Conservation (phyloP, 331 rosid species). For the Spiraea crenata region DNA sequence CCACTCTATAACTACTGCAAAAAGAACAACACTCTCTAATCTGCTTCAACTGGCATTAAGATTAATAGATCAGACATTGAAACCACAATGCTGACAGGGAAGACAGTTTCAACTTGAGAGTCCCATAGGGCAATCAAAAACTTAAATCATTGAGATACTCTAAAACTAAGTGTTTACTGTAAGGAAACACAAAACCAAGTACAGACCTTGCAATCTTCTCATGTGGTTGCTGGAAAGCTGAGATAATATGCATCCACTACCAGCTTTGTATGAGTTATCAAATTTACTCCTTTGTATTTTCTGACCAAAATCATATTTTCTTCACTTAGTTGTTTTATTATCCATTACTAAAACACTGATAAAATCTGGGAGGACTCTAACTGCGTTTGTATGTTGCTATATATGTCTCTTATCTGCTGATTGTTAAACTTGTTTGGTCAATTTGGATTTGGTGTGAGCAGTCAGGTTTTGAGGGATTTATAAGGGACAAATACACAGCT, state of each 20-base stretch:
- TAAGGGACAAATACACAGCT: constrained; percentile 74
- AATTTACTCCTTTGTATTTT: background rate
- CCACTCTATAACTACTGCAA: background rate
- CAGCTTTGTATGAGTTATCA: background rate
- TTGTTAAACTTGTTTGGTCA: background rate
- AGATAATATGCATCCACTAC: background rate
- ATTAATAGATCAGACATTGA: background rate
- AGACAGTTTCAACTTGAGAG: background rate
- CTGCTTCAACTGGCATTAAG: background rate
- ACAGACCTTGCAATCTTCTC: background rate
- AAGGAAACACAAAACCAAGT: background rate
- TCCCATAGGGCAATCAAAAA: background rate
- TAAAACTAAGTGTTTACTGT: background rate
- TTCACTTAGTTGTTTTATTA: background rate
- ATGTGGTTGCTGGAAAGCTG: background rate
- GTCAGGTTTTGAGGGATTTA: constrained; percentile 94
- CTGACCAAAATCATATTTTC: background rate
- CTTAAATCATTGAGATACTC: background rate
- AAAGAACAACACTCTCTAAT: background rate
- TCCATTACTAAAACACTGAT: background rate
- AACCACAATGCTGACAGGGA: background rate
- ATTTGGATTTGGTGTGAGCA: constrained; percentile 30
- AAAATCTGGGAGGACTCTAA: background rate
- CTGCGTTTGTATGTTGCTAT: background rate
- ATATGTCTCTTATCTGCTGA: constrained; percentile 21